Conservation (phyloP, 345 rosid genomes). For the Cardamine occulta region DNA sequence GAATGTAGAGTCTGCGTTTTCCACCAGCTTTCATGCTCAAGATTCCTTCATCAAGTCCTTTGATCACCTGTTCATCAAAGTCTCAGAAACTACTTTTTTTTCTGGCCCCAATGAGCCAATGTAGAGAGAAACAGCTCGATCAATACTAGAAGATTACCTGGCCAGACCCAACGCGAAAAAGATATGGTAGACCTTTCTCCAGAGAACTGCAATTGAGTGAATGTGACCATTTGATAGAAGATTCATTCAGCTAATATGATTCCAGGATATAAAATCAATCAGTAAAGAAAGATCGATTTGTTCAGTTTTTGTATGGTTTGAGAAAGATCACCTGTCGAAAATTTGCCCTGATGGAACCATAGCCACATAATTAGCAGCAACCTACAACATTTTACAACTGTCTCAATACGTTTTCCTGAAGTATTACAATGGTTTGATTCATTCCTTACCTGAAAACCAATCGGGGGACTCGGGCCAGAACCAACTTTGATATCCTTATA, state of each 20-base stretch:
- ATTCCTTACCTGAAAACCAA: slow-evolving; percentile 80
- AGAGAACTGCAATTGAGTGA: slow-evolving; percentile 67
- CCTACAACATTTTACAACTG: slow-evolving; percentile 47
- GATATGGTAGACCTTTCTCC: slow-evolving; percentile 78
- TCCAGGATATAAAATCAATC: no score
- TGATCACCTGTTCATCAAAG: slow-evolving; percentile 66
- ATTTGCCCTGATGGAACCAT: slow-evolving; percentile 96
- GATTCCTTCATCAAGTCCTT: slow-evolving; percentile 95
- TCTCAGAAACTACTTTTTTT: not conserved
- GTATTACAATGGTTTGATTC: slow-evolving; percentile 3
- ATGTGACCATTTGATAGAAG: slow-evolving; percentile 31
- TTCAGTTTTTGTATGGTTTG: not conserved
- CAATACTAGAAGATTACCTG: slow-evolving; percentile 56
- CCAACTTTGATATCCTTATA: slow-evolving; percentile 94
- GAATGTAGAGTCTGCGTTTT: slow-evolving; percentile 87
- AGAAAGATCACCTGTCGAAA: slow-evolving; percentile 71
- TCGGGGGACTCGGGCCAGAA: slow-evolving; percentile 78
- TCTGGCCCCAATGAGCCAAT: not conserved
- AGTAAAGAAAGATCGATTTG: not conserved
- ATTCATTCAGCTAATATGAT: slow-evolving; percentile 36
- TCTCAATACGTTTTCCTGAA: not conserved
- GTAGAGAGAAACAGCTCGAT: not conserved
- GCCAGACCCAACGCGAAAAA: slow-evolving; percentile 91
- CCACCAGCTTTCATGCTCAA: slow-evolving; percentile 91
- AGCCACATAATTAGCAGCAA: slow-evolving; percentile 94